Conservation (phyloP, 805 yeast genomes). For the Metschnikowia anglica region DNA sequence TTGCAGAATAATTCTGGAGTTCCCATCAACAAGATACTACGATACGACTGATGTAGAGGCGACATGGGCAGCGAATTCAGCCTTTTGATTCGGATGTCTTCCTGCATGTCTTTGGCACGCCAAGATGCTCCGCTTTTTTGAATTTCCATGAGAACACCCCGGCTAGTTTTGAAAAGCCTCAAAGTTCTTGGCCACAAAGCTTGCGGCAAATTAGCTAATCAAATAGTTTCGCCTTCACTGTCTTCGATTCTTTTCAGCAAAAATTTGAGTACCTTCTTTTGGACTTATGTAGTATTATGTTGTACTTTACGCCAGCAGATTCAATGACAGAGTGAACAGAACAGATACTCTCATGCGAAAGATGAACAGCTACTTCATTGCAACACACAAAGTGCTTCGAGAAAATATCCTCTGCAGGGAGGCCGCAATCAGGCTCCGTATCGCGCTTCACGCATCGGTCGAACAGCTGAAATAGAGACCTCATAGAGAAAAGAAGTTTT, state of each 20-base stretch:
- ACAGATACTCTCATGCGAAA: neutral
- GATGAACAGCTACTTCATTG: neutral
- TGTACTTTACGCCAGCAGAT: neutral
- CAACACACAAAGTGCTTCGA: neutral
- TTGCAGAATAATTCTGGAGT: conserved; percentile 38
- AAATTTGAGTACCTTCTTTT: neutral
- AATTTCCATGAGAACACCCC: neutral
- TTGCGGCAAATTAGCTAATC: neutral
- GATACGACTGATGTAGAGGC: neutral
- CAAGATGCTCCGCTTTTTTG: neutral
- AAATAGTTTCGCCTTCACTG: too few species aligned
- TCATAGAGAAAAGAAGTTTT: neutral
- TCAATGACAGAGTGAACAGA: neutral
- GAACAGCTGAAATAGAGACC: neutral
- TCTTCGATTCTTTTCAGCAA: conserved; percentile 1
- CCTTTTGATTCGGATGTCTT: neutral
- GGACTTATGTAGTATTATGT: neutral
- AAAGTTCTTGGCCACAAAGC: neutral
- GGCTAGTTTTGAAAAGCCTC: neutral
- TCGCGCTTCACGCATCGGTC: neutral
- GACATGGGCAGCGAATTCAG: neutral
- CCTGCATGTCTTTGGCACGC: neutral
- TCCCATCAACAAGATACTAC: neutral
- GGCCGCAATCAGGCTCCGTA: neutral
- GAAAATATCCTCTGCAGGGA: neutral